Evolutionary conservation across 257 asterid genomes (phyloP).

Genomic region (Solanum lycopersicoides): DNA sequence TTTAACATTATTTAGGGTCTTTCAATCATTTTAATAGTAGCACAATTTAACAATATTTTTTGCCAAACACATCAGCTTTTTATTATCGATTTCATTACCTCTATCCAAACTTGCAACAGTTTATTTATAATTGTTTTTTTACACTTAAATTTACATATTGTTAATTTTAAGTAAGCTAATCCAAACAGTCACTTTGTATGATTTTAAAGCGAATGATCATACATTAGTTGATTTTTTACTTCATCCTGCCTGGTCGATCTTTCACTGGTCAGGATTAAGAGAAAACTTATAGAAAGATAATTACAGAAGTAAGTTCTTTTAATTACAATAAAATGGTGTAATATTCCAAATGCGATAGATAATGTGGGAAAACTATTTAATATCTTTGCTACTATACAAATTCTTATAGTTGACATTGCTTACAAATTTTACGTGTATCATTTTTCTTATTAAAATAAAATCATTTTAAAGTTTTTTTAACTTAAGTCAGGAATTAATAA

Average conservation of each 20-base stretch:
- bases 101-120: background rate
- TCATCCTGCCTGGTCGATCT: background rate
- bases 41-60: background rate
- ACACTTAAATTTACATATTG: no score
- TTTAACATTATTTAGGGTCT: background rate
- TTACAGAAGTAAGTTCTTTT: background rate
- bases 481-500: no score
- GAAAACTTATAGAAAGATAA: no score
- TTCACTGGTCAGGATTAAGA: background rate
- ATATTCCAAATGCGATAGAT: no score
- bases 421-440: no score
- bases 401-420: no score
- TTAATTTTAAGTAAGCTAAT: background rate
- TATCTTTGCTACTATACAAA: no score
- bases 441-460: no score
- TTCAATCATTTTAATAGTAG: background rate
- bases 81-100: background rate
- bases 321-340: background rate
- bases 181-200: background rate
- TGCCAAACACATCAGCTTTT: background rate
- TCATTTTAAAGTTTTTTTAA: no score
- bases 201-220: background rate
- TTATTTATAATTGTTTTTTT: no score
- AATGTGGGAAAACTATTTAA: no score
- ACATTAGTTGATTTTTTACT: background rate